phyloP scores from a whole-genome alignment of 208 protist species.

The Trypanosoma rangeli region DNA sequence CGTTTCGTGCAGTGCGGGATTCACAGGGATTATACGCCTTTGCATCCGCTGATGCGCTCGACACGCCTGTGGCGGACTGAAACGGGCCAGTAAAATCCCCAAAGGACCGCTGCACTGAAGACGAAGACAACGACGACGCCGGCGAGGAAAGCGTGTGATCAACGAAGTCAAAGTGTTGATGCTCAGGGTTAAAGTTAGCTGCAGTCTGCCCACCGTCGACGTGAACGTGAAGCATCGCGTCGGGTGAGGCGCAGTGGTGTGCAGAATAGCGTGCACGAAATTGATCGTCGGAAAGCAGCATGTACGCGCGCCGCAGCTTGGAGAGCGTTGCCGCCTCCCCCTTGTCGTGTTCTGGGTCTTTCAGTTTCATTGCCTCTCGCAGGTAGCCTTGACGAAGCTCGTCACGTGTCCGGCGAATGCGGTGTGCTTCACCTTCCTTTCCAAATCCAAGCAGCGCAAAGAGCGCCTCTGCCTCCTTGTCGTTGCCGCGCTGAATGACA shows the following conservation, averaged over 20 bases:
- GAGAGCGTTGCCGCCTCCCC: slow-evolving; percentile 43
- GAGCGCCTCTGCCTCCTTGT: slow-evolving; percentile 49
- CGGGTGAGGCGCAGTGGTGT: slow-evolving; percentile 76
- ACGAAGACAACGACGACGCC: not conserved
- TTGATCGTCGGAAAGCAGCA: slow-evolving; percentile 44
- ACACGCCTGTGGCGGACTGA: slow-evolving; percentile 38
- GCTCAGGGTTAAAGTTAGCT: slow-evolving; percentile 84
- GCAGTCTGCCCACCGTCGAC: slow-evolving; percentile 68
- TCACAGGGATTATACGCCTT: slow-evolving; percentile 48
- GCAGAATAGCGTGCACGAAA: slow-evolving; percentile 63
- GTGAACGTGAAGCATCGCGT: slow-evolving; percentile 72
- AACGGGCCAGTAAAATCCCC: slow-evolving; percentile 51
- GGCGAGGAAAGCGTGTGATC: slow-evolving; percentile 51
- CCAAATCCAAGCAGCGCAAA: slow-evolving; percentile 73
- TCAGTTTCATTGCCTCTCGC: slow-evolving; percentile 58
- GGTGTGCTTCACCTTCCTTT: slow-evolving; percentile 55
- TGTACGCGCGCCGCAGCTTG: slow-evolving; percentile 61
- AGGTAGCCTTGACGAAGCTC: slow-evolving; percentile 68
- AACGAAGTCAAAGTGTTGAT: slow-evolving; percentile 66
- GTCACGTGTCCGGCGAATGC: slow-evolving; percentile 51
- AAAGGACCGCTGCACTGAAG: slow-evolving; percentile 31
- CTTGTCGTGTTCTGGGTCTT: slow-evolving; percentile 48
- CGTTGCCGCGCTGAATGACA: slow-evolving; percentile 75
- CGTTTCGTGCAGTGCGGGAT: slow-evolving; percentile 37
- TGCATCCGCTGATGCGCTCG: slow-evolving; percentile 13